Evolutionary conservation across 2,329 filamentous ascomycete species (phyloP).

Genomic region (Peltaster fructicola): DNA sequence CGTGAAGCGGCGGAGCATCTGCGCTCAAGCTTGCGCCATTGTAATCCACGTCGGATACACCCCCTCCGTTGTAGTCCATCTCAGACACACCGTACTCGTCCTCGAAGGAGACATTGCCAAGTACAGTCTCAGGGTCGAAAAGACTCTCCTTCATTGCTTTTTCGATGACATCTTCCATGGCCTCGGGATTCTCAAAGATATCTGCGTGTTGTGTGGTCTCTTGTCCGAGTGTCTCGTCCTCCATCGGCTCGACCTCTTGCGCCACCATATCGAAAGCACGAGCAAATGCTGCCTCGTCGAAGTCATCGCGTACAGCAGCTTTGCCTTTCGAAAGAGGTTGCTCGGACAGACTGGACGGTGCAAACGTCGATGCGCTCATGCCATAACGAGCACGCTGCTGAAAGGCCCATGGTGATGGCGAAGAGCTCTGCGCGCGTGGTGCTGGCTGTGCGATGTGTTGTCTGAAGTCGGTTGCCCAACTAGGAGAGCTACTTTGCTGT

Average conservation of each 20-base stretch:
- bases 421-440: slow-evolving; percentile 12
- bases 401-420: slow-evolving; percentile 15
- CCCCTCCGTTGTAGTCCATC: too few relatives aligned
- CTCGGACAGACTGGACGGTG: slow-evolving; percentile 8
- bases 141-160: too few relatives aligned
- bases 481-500: slow-evolving; percentile 8
- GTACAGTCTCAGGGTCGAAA: too few relatives aligned
- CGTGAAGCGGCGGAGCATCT: too few relatives aligned
- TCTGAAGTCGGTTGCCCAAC: slow-evolving; percentile 45
- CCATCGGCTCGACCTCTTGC: slow-evolving; percentile 17
- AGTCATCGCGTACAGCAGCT: slow-evolving; percentile 22
- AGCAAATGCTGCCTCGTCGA: slow-evolving; percentile 39
- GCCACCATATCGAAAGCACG: slow-evolving; percentile 34
- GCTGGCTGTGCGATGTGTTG: slow-evolving; percentile 22
- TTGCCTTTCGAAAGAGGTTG: slow-evolving; percentile 14
- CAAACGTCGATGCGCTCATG: slow-evolving; percentile 10
- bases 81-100: too few relatives aligned
- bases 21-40: too few relatives aligned
- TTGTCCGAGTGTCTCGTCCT: too few relatives aligned
- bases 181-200: too few relatives aligned
- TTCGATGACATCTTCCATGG: too few relatives aligned
- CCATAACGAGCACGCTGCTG: slow-evolving; percentile 17
- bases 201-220: too few relatives aligned
- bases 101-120: too few relatives aligned
- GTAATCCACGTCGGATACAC: too few relatives aligned